phyloP scores from a whole-genome alignment of 768 basidiomycete genomes.

The Serendipita sp. region DNA sequence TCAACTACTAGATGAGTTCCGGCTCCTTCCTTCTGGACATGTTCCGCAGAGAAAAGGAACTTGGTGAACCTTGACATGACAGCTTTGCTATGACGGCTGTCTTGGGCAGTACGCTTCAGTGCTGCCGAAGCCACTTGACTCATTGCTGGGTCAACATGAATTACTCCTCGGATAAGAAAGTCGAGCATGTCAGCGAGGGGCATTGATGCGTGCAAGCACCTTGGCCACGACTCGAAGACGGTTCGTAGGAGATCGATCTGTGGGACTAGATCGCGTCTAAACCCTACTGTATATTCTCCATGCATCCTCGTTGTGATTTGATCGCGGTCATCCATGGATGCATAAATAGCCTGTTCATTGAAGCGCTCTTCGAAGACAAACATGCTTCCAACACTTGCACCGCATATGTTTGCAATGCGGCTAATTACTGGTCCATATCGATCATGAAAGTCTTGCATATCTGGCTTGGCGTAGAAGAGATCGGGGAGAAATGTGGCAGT shows the following conservation, averaged over 20 bases:
- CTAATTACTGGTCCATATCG: conserved; percentile 42
- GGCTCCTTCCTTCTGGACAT: conserved; percentile 46
- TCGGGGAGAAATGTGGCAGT: conserved; percentile 49
- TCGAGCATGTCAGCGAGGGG: conserved; percentile 46
- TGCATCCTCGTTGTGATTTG: background rate
- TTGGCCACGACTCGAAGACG: conserved; percentile 72
- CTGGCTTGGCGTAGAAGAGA: conserved; percentile 40
- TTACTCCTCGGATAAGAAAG: conserved; percentile 63
- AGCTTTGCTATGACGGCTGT: conserved; percentile 35
- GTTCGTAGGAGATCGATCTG: conserved; percentile 59
- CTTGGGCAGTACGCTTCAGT: conserved; percentile 55
- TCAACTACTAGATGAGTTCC: conserved; percentile 50
- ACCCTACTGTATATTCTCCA: conserved; percentile 31
- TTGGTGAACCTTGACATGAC: conserved; percentile 50
- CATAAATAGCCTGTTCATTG: conserved; percentile 14
- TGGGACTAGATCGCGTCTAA: conserved; percentile 40
- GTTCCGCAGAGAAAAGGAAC: conserved; percentile 57
- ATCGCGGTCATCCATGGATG: conserved; percentile 6
- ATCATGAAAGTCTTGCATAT: conserved; percentile 58
- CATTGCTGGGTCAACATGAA: conserved; percentile 68
- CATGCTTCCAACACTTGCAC: conserved; percentile 54
- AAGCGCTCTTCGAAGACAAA: conserved; percentile 77
- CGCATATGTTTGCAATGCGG: conserved; percentile 41
- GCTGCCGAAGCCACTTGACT: conserved; percentile 52
- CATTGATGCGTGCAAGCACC: conserved; percentile 42